A percentile compares a stretch with the other conserved stretches of the same genome.
Conservation (phyloP, 2,329 filamentous ascomycete genomes). For the Curvularia sp. region DNA sequence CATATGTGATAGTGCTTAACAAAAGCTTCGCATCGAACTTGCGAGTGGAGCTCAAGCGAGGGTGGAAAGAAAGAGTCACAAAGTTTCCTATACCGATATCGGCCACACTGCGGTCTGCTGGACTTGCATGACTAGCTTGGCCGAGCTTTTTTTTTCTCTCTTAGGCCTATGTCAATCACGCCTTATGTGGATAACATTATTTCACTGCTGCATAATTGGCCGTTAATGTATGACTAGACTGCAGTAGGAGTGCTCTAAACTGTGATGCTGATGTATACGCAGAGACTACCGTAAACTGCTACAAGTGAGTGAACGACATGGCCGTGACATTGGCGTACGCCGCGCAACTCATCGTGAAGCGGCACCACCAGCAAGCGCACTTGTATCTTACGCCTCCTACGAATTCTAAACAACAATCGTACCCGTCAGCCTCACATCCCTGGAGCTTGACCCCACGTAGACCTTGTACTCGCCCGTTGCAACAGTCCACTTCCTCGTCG, state of each 20-base stretch:
- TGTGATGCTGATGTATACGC: neutral
- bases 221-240: neutral
- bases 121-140: slow-evolving; percentile 2
- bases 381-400: neutral
- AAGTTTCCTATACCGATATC: slow-evolving; percentile 4
- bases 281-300: neutral
- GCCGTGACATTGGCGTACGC: neutral
- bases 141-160: slow-evolving; percentile 4
- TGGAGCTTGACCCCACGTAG: slow-evolving; percentile 46
- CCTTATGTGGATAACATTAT: slow-evolving; percentile 8
- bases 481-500: slow-evolving; percentile 45
- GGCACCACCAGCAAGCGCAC: neutral
- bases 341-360: neutral
- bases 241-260: neutral
- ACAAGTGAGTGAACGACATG: neutral
- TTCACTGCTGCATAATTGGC: slow-evolving; percentile 1
- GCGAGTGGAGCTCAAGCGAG: neutral
- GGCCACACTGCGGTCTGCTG: slow-evolving; percentile 3
- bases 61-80: slow-evolving; percentile 1
- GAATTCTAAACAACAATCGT: slow-evolving; percentile 41
- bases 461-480: slow-evolving; percentile 45
- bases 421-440: slow-evolving; percentile 46
- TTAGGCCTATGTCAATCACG: slow-evolving; percentile 3
- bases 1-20: neutral
- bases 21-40: neutral